Conservation (phyloP, 1,284 basidiomycete genomes). For the Ceratobasidium sp. region DNA sequence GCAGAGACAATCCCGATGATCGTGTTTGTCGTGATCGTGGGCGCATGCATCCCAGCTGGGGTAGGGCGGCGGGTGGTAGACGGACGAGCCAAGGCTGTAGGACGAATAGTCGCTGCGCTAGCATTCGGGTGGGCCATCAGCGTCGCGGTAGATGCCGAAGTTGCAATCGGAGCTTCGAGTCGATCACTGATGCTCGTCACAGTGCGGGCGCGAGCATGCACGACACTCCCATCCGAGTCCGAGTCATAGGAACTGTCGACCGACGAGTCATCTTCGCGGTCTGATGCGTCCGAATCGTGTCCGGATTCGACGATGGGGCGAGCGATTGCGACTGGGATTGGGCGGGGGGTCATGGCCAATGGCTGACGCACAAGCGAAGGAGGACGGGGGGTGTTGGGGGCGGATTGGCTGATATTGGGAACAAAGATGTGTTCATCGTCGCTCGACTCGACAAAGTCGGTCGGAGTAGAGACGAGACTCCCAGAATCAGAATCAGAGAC, state of each 20-base stretch:
- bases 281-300: slow-evolving; percentile 32
- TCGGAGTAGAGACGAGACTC: slow-evolving; percentile 27
- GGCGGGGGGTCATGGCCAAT: slow-evolving; percentile 11
- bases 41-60: slow-evolving; percentile 33
- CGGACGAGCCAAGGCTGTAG: slow-evolving; percentile 3
- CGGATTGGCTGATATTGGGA: slow-evolving; percentile 11
- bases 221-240: slow-evolving; percentile 9
- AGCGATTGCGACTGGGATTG: background rate
- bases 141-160: background rate
- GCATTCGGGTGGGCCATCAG: slow-evolving; percentile 23
- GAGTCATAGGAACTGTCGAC: slow-evolving; percentile 19
- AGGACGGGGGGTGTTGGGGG: slow-evolving; percentile 36
- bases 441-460: slow-evolving; percentile 30
- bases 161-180: slow-evolving; percentile 10
- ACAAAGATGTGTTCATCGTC: slow-evolving; percentile 39
- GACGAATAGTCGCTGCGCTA: slow-evolving; percentile 30
- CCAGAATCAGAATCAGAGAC: slow-evolving; percentile 37
- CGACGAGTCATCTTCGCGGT: slow-evolving; percentile 29
- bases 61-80: slow-evolving; percentile 6
- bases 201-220: slow-evolving; percentile 20
- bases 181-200: slow-evolving; percentile 10
- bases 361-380: slow-evolving; percentile 8
- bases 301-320: slow-evolving; percentile 29
- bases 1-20: slow-evolving; percentile 23
- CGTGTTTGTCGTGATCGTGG: slow-evolving; percentile 36